Percentiles rank a stretch among this genome's conserved stretches.
These are phyloP conservation scores for Suillus occidentalis DNA, from an alignment of 768 basidiomycete species.

Conservation along the genomic window DNA sequence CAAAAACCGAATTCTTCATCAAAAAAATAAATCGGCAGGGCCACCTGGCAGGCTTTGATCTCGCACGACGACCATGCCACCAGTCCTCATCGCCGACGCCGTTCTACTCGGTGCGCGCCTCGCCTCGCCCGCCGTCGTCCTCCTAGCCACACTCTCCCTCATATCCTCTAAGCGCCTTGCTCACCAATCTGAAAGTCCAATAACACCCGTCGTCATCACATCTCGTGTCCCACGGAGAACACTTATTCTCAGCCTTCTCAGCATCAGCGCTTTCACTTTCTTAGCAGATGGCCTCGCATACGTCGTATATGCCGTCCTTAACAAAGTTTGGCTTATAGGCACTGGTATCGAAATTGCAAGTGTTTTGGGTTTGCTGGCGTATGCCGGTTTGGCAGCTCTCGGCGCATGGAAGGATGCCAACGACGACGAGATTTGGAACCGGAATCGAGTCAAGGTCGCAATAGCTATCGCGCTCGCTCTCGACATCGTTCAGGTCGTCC, in stretches of 20 bases:
- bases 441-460: conserved; percentile 55
- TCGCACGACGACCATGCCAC: not conserved
- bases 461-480: conserved; percentile 53
- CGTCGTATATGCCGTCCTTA: conserved; percentile 61
- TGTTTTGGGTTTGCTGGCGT: conserved; percentile 66
- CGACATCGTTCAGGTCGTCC: conserved; percentile 58
- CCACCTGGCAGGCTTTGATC: not conserved
- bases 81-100: conserved; percentile 13
- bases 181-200: conserved; percentile 53
- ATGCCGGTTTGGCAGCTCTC: conserved; percentile 68
- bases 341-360: conserved; percentile 70
- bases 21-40: not conserved
- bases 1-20: not conserved
- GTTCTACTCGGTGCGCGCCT: conserved; percentile 61
- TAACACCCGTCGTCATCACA: conserved; percentile 77
- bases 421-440: conserved; percentile 66
- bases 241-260: conserved; percentile 70
- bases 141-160: conserved; percentile 62
- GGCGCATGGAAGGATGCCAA: conserved; percentile 80
- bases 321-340: conserved; percentile 60
- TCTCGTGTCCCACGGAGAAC: conserved; percentile 72
- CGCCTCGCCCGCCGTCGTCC: conserved; percentile 65
- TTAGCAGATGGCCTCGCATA: conserved; percentile 77
- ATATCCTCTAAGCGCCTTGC: conserved; percentile 47
- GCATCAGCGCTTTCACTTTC: conserved; percentile 69